phyloP scores from a whole-genome alignment of 768 basidiomycete genomes.

The Amanita molliuscula region DNA sequence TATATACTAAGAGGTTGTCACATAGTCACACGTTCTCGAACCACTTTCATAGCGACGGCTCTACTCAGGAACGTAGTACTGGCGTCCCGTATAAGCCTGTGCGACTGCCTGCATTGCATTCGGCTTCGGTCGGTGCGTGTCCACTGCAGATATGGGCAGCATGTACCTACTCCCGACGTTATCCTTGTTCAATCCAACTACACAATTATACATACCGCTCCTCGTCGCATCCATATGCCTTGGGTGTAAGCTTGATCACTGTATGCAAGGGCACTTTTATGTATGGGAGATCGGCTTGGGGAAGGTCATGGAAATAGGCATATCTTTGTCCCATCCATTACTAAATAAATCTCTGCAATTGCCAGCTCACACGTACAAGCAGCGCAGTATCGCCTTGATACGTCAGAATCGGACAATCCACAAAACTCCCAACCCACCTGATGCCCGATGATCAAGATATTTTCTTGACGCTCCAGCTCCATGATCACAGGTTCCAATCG shows the following conservation, averaged over 20 bases:
- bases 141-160: constrained; percentile 85
- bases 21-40: constrained; percentile 11
- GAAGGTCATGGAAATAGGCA: constrained; percentile 90
- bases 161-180: constrained; percentile 48
- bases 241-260: constrained; percentile 95
- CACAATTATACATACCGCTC: constrained; percentile 51
- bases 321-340: constrained; percentile 49
- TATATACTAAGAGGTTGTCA: constrained; percentile 7
- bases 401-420: constrained; percentile 2
- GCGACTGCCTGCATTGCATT: constrained; percentile 25
- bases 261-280: constrained; percentile 97
- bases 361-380: constrained; percentile 38
- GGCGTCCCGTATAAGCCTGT: constrained; percentile 25
- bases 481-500: constrained; percentile 97
- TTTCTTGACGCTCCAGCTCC: constrained; percentile 97
- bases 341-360: constrained; percentile 5
- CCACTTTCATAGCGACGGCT: constrained; percentile 1
- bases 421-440: constrained; percentile 38
- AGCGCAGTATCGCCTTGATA: constrained; percentile 63
- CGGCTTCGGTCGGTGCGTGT: constrained; percentile 76
- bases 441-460: constrained; percentile 94
- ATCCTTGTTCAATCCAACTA: neutral
- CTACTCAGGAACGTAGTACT: constrained; percentile 29
- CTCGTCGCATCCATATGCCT: constrained; percentile 98
- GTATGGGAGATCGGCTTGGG: constrained; percentile 92